phyloP scores from a whole-genome alignment of 23 red algal genomes.

The Pyropia yezoensis region DNA sequence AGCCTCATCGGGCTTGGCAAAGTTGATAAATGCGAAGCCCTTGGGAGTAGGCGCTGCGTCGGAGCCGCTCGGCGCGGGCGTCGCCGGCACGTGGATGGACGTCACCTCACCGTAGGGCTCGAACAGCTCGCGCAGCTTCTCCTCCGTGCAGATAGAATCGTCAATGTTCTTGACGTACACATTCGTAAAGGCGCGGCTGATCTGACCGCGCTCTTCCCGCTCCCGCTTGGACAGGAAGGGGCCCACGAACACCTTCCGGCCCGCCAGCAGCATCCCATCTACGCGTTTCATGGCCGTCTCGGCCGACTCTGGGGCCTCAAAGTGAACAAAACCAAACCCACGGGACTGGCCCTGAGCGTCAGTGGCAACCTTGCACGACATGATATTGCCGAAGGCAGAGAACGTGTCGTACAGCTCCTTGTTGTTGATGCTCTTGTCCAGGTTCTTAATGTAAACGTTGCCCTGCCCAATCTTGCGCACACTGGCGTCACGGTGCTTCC shows the following conservation, averaged over 20 bases:
- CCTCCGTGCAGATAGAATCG: slow-evolving; percentile 59
- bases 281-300: slow-evolving; percentile 72
- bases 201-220: slow-evolving; percentile 76
- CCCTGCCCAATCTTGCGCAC: slow-evolving; percentile 59
- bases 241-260: slow-evolving; percentile 79
- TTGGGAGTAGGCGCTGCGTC: slow-evolving; percentile 36
- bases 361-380: slow-evolving; percentile 95
- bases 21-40: slow-evolving; percentile 98
- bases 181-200: slow-evolving; percentile 88
- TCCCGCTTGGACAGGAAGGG: slow-evolving; percentile 86
- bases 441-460: slow-evolving; percentile 96
- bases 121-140: slow-evolving; percentile 69
- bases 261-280: slow-evolving; percentile 78
- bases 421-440: slow-evolving; percentile 93
- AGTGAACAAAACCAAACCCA: slow-evolving; percentile 96
- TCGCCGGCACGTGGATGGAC: slow-evolving; percentile 55
- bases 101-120: slow-evolving; percentile 84
- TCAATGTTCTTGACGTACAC: slow-evolving; percentile 94
- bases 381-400: slow-evolving; percentile 88
- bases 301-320: slow-evolving; percentile 77
- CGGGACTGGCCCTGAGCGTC: slow-evolving; percentile 75
- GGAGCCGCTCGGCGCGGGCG: neutral
- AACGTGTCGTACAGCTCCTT: slow-evolving; percentile 95
- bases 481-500: slow-evolving; percentile 87
- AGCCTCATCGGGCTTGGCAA: slow-evolving; percentile 69